phyloP scores from a whole-genome alignment of 768 basidiomycete species.

The Auriculariales sp. region DNA sequence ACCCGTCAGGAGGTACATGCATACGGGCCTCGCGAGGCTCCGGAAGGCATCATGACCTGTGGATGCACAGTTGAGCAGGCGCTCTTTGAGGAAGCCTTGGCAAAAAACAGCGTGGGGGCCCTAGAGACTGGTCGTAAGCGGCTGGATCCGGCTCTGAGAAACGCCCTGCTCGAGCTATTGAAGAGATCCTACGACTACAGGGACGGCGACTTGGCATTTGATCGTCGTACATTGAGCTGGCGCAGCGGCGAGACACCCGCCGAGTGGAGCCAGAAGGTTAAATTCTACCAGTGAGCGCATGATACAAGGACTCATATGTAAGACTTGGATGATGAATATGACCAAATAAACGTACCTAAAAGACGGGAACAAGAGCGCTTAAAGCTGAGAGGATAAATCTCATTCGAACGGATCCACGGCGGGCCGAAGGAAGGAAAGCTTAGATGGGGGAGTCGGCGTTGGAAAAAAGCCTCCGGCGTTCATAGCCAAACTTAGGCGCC shows the following conservation, averaged over 20 bases:
- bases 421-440: no score
- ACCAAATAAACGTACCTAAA: no score
- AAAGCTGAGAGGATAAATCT: no score
- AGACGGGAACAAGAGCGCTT: no score
- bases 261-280: no score
- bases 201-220: constrained; percentile 76
- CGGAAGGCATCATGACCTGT: constrained; percentile 65
- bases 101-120: constrained; percentile 66
- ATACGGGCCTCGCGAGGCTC: constrained; percentile 69
- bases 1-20: constrained; percentile 69
- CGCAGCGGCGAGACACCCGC: constrained; percentile 44
- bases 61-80: constrained; percentile 77
- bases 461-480: no score
- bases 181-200: constrained; percentile 61
- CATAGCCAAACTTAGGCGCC: no score
- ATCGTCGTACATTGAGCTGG: constrained; percentile 52
- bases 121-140: constrained; percentile 61
- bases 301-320: no score
- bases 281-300: no score
- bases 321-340: no score
- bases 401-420: no score
- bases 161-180: constrained; percentile 60
- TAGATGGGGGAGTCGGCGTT: no score
- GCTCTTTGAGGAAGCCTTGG: constrained; percentile 71
- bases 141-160: constrained; percentile 79